Evolutionary conservation across 306 rosid species (phyloP).

Genomic region (Ormosia emarginata): DNA sequence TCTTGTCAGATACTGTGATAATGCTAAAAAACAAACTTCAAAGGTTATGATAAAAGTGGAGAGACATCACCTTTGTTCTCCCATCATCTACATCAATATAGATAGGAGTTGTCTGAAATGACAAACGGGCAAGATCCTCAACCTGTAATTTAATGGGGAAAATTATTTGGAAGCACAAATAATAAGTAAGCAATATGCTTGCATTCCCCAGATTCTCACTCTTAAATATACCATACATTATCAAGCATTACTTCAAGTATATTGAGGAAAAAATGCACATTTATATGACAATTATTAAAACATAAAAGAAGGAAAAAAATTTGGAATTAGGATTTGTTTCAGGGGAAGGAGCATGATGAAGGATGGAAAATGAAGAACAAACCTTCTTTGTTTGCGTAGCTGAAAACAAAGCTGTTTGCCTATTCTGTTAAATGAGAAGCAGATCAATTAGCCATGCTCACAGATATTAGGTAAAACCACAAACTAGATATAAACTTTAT

Average conservation of each 20-base stretch:
- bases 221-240: background rate
- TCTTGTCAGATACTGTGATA: conserved; percentile 17
- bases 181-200: background rate
- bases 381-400: conserved; percentile 99
- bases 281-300: background rate
- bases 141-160: conserved; percentile 47
- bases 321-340: background rate
- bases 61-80: conserved; percentile 58
- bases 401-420: conserved; percentile 94
- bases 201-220: background rate
- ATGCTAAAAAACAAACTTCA: background rate
- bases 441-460: conserved; percentile 25
- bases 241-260: background rate
- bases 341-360: background rate
- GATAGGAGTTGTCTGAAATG: conserved; percentile 67
- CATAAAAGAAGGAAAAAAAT: background rate
- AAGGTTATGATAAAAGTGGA: background rate
- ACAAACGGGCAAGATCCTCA: conserved; percentile 85
- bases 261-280: background rate
- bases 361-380: conserved; percentile 19
- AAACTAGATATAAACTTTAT: background rate
- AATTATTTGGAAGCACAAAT: background rate
- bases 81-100: conserved; percentile 87
- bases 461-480: background rate
- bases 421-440: conserved; percentile 53